Base-by-base conservation (phyloP, 169 alveolate genomes). In the Plasmodium coatneyi region DNA sequence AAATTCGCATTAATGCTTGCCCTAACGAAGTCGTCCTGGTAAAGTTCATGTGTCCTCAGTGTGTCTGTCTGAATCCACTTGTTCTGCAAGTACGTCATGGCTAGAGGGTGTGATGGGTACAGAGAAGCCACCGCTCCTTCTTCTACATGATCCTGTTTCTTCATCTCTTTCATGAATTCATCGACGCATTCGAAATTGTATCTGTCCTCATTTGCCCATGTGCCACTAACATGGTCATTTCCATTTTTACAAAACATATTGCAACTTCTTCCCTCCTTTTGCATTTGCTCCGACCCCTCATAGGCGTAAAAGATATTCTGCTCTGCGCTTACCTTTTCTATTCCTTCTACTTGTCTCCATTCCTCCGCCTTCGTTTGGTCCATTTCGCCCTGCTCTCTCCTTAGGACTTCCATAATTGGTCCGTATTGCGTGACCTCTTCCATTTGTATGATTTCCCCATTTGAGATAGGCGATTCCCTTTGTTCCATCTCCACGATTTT, bases 11-110 rank as follows among this genome's bases (percentile, higher is more conserved):
- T 49, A 3, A 86, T 49, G 16, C 60, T 86, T 49, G 86, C 93
- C 66, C 71, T 84, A 41, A 95, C 80, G 87, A 95, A 95, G 80
- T 95, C 92, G 56, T 95, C 82, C 22, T 91, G 92, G 87, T 95
- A 95, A 93, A 95, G 95, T 36, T 95, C 96, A 79, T 95, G 96
- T 12, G 95, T 95, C 56, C 93, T 95, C 30, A 95, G 80, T 2
- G 96, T 95, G 39, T 95, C 96, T 12, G 96, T 82, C n/a, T 89
- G 89, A 34, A 95, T 95, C 96, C 96, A 95, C 76, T 92, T 95
- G 46, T 95, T 95, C 83, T 95, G 96, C 52, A 95, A 83, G 72
- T 92, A 95, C 12, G 96, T 92, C 96, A 95, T 95, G 92, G 93
- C 95, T 22, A 95, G 92, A 32, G 96, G 96, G 79, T 95, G 95